Conservation (phyloP, 2,329 filamentous ascomycete species). For the Blumeria graminis region DNA sequence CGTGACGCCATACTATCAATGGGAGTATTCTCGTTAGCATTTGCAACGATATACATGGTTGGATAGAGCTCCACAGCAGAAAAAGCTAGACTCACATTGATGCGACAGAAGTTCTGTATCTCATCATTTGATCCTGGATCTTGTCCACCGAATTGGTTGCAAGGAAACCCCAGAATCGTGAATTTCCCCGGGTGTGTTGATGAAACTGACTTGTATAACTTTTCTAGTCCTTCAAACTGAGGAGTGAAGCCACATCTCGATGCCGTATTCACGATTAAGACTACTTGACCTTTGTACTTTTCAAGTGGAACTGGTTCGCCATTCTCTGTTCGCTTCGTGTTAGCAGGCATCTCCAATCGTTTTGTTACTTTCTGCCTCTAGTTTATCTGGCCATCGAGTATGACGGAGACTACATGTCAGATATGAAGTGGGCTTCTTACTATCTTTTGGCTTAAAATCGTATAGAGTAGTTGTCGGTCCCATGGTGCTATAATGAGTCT, state of each 20-base stretch:
- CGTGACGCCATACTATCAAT: slow-evolving; percentile 6
- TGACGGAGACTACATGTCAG: too few species aligned
- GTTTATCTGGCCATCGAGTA: too few species aligned
- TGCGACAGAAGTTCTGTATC: slow-evolving; percentile 64
- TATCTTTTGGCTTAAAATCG: slow-evolving; percentile 66
- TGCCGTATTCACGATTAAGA: slow-evolving; percentile 91
- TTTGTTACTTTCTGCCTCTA: too few species aligned
- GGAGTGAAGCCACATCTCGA: slow-evolving; percentile 98
- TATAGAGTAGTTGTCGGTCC: slow-evolving; percentile 49
- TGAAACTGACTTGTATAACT: slow-evolving; percentile 59
- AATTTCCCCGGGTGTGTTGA: slow-evolving; percentile 29
- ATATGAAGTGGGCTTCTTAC: slow-evolving; percentile 19
- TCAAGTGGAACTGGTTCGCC: slow-evolving; percentile 46
- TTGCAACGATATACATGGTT: too few species aligned
- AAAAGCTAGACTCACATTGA: slow-evolving; percentile 39
- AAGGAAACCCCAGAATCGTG: slow-evolving; percentile 80
- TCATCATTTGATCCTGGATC: slow-evolving; percentile 56
- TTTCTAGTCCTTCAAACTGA: slow-evolving; percentile 78
- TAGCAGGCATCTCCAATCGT: too few species aligned
- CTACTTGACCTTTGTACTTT: slow-evolving; percentile 69
- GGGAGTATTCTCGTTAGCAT: neutral
- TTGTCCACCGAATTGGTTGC: slow-evolving; percentile 36
- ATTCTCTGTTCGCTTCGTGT: slow-evolving; percentile 28
- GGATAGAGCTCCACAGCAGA: too few species aligned
- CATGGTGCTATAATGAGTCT: slow-evolving; percentile 21